Base-by-base conservation (phyloP, 345 rosid species). In the Rhizophora mangle region DNA sequence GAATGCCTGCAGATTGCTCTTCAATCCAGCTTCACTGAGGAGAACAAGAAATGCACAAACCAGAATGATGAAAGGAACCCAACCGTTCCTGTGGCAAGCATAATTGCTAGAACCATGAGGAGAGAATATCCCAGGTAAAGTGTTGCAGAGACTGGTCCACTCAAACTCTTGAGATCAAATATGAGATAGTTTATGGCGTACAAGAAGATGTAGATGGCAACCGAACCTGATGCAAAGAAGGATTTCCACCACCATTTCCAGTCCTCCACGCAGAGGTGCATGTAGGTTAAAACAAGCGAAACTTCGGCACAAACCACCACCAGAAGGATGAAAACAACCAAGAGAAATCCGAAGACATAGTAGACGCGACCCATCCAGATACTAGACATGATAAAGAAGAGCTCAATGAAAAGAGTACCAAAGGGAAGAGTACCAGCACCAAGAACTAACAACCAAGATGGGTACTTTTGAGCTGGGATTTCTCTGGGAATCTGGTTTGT, bases 231-330 rank as follows among this genome's bases (percentile, higher is more conserved):
- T 10, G 92, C 92, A 74, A 85, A 85, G 82, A 88, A 88, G 7
- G 92, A 82, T 52, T 88, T 88, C 92, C 92, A 88, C 92, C 92
- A 88, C 93, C 93, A 88, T 65, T 80, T 84, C 80, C 85, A 88
- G 73, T 88, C 93, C 72, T 88, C 93, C 9, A 88, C 90, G 20
- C 93, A 88, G 11, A 87, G 84, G 71, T 88, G 92, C 90, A 88
- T 85, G 86, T 88, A 88, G 49, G 92, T 88, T 43, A 88, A 76
- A 36, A 88, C 92, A 8, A 88, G 73, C 39, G 92, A 88, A 8
- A 88, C 92, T 73, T 88, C 92, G 0, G 92, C 92, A 57, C 92
- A 88, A 29, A 88, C 92, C 65, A 85, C 90, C 65, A 85, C 88
- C 1, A 88, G 83, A 72, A 88, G 92, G 71, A 88, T 67, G 77